Conservation (phyloP, 2,329 filamentous ascomycete species). For the Pezicula rhizophila region DNA sequence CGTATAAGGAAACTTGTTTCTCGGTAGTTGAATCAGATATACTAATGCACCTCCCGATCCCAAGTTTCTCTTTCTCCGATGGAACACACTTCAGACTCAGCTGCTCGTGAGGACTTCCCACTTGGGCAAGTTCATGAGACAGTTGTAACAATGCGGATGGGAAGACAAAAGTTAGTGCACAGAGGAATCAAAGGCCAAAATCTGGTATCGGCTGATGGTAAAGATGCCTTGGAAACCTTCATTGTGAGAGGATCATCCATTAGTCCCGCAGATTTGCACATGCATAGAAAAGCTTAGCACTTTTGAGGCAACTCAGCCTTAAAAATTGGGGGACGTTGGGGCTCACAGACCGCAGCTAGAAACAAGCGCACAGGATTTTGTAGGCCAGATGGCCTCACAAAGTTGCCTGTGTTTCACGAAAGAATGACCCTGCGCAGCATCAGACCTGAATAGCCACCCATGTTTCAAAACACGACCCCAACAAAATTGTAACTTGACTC, state of each 20-base stretch:
- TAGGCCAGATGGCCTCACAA: background rate
- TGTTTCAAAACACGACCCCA: too few relatives aligned
- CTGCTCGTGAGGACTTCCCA: background rate
- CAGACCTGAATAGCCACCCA: background rate
- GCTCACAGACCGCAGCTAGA: background rate
- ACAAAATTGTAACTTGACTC: background rate
- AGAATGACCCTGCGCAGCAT: background rate
- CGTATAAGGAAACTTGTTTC: too few relatives aligned
- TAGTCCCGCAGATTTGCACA: constrained; percentile 4
- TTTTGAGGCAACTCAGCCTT: constrained; percentile 1
- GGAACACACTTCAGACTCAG: background rate
- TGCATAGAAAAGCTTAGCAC: constrained; percentile 9
- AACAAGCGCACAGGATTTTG: background rate
- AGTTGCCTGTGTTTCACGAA: background rate
- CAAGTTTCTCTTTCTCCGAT: too few relatives aligned
- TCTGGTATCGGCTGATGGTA: constrained; percentile 2
- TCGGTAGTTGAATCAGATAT: too few relatives aligned
- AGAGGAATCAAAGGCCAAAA: background rate
- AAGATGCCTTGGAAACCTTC: constrained; percentile 4
- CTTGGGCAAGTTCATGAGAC: background rate
- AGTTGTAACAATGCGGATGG: constrained; percentile 1
- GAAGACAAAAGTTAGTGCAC: background rate
- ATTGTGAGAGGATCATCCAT: constrained; percentile 3
- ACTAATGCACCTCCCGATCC: too few relatives aligned
- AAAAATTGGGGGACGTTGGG: background rate